Conservation (phyloP, 441 rosid species). For the Jatropha podagrica region DNA sequence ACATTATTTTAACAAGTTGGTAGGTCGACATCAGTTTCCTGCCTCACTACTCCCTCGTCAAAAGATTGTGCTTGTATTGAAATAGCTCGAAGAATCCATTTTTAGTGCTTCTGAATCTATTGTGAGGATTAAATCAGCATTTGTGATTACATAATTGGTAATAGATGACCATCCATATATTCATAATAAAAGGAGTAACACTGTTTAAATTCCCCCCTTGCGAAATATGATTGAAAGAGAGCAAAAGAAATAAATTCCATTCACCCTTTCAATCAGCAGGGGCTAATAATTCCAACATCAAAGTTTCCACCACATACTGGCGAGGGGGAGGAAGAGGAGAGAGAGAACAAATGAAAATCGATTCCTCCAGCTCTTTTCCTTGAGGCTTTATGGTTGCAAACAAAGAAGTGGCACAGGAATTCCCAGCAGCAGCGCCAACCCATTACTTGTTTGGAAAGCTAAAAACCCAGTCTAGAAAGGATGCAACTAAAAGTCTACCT, state of each 20-base stretch:
- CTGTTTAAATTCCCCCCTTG: not conserved
- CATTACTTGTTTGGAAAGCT: not conserved
- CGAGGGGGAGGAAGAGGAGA: no score
- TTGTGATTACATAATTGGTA: not conserved
- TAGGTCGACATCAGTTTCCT: not conserved
- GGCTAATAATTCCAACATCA: not conserved
- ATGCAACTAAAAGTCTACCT: constrained; percentile 29
- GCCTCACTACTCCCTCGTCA: not conserved
- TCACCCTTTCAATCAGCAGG: not conserved
- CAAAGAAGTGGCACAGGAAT: constrained; percentile 14
- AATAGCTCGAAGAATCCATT: not conserved
- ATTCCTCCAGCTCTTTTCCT: constrained; percentile 16
- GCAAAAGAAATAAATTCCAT: not conserved
- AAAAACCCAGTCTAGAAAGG: not conserved
- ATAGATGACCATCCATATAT: not conserved
- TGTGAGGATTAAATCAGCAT: not conserved
- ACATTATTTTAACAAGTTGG: not conserved
- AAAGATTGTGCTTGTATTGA: not conserved
- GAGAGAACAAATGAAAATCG: not conserved
- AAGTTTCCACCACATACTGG: not conserved
- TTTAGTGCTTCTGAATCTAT: not conserved
- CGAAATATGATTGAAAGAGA: not conserved
- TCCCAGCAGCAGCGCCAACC: constrained; percentile 7
- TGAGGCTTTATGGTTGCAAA: not conserved
- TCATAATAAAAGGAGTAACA: not conserved